These are phyloP conservation scores for Rhodotorula sphaerocarpa DNA, from an alignment of 768 basidiomycete species.

Conservation along the genomic window DNA sequence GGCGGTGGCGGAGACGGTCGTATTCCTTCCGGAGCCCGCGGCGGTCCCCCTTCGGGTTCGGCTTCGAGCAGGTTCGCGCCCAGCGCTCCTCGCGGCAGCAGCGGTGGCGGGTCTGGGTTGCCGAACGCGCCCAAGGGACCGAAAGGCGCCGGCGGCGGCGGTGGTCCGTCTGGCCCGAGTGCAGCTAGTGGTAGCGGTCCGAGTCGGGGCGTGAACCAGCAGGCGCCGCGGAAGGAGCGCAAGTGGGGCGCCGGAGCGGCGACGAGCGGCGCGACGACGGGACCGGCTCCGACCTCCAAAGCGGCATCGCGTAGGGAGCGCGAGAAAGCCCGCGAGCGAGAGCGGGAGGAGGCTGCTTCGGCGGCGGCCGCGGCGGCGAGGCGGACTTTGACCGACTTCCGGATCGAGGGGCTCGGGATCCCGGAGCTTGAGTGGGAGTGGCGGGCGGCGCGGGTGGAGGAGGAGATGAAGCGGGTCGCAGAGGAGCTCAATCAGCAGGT, in stretches of 20 bases:
- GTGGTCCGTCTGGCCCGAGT: too few species aligned
- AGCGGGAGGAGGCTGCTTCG: conserved; percentile 37
- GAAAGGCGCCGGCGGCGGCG: too few species aligned
- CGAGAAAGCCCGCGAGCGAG: conserved; percentile 31
- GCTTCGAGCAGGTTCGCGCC: too few species aligned
- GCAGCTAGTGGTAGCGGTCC: too few species aligned
- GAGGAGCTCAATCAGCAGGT: conserved; percentile 14
- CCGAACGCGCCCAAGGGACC: background rate
- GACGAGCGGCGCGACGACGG: background rate
- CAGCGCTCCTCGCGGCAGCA: too few species aligned
- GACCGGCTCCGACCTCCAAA: conserved; percentile 4
- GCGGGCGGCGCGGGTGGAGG: conserved; percentile 43
- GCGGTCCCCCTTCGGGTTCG: too few species aligned
- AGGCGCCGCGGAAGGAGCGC: conserved; percentile 20
- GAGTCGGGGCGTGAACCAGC: conserved; percentile 2
- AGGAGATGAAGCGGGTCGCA: conserved; percentile 17
- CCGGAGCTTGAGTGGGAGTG: conserved; percentile 76
- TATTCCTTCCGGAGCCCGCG: too few species aligned
- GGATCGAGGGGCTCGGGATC: conserved; percentile 83
- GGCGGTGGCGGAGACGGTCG: too few species aligned
- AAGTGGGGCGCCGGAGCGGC: conserved; percentile 13
- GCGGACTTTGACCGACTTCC: conserved; percentile 94
- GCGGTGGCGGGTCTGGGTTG: too few species aligned
- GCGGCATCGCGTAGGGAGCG: conserved; percentile 22
- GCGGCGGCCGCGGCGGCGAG: conserved; percentile 41